phyloP scores from a whole-genome alignment of 352 stramenopile species.

The Phytophthora ramorum region DNA sequence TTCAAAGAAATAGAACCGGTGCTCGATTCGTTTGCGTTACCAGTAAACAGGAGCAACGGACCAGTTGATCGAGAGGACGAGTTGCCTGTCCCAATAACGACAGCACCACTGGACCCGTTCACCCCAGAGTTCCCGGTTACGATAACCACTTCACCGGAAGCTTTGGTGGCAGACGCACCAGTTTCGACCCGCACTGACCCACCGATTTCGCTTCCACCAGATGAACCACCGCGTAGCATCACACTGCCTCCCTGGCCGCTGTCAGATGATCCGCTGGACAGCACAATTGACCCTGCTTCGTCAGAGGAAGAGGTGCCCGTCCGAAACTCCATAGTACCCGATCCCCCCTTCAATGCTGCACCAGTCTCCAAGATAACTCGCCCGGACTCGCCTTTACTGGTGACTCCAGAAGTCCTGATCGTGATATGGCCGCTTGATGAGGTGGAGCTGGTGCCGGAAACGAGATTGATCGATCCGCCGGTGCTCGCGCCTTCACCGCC shows the following conservation, averaged over 20 bases:
- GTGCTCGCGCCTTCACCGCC: constrained; percentile 52
- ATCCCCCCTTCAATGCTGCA: constrained; percentile 20
- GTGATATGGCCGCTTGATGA: constrained; percentile 60
- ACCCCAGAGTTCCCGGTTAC: constrained; percentile 42
- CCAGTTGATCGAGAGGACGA: constrained; percentile 51
- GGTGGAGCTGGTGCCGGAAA: constrained; percentile 46
- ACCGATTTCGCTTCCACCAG: constrained; percentile 40
- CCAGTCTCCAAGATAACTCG: constrained; percentile 44
- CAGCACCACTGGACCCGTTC: constrained; percentile 54
- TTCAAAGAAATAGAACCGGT: constrained; percentile 51
- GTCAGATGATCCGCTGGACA: constrained; percentile 47
- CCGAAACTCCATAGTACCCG: constrained; percentile 49
- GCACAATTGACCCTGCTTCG: constrained; percentile 39
- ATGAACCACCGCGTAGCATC: constrained; percentile 42
- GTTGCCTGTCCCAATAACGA: constrained; percentile 59
- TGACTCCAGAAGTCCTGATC: constrained; percentile 37
- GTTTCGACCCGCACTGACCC: constrained; percentile 55
- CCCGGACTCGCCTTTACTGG: constrained; percentile 33
- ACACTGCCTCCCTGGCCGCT: constrained; percentile 43
- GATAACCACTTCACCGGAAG: constrained; percentile 56
- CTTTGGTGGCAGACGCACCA: constrained; percentile 44
- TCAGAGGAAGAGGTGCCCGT: constrained; percentile 43
- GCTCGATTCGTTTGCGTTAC: constrained; percentile 41
- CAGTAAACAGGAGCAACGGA: constrained; percentile 49
- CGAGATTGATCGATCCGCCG: constrained; percentile 58